These are phyloP conservation scores for Thymus mandschuricus DNA, from an alignment of 257 asterid species.

Conservation along the genomic window DNA sequence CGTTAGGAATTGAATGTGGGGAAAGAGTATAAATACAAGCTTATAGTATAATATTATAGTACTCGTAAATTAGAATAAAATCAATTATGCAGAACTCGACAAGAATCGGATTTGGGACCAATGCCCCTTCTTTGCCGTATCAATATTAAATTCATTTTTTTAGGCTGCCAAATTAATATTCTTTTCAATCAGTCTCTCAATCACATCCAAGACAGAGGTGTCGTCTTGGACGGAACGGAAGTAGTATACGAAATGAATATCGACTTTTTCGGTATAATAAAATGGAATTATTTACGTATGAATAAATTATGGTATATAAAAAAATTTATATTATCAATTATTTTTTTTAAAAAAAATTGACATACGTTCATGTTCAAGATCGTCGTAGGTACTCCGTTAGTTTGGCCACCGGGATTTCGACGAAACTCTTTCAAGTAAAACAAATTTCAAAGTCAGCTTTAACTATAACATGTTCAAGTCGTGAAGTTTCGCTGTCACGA, in stretches of 20 bases:
- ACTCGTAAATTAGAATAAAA: neutral
- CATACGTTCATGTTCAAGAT: too few relatives aligned
- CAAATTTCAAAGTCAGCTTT: constrained; percentile 6
- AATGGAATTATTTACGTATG: too few relatives aligned
- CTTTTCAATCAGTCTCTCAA: too few relatives aligned
- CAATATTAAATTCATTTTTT: neutral
- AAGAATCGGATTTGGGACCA: neutral
- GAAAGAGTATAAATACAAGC: neutral
- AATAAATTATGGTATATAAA: too few relatives aligned
- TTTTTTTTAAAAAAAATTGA: too few relatives aligned
- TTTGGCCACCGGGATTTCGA: neutral
- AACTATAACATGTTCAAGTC: neutral
- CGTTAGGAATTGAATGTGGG: neutral
- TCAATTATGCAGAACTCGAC: neutral
- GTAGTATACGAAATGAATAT: too few relatives aligned
- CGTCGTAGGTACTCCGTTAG: neutral
- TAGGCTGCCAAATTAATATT: too few relatives aligned
- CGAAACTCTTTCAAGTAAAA: neutral
- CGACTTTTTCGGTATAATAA: too few relatives aligned
- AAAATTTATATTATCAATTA: too few relatives aligned
- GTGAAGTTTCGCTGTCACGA: neutral
- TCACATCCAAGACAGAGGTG: too few relatives aligned
- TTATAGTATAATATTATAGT: too few relatives aligned
- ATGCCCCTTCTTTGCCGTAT: neutral
- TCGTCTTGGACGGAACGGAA: too few relatives aligned